A percentile compares a stretch with the other conserved stretches of the same genome.
Conservation (phyloP, 306 rosid species). For the Glycine soja region DNA sequence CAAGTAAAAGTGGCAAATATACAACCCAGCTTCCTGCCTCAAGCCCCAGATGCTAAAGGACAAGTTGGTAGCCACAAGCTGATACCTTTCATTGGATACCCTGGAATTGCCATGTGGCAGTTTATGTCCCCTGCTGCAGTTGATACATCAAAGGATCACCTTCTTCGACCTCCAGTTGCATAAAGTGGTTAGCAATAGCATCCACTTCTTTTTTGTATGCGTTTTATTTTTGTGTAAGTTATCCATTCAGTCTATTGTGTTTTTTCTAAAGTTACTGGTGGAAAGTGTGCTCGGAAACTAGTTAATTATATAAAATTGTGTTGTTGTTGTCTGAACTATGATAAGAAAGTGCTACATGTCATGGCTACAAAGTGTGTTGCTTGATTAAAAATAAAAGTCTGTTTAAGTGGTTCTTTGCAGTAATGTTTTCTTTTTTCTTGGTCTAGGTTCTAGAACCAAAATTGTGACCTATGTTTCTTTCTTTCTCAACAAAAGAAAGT, state of each 20-base stretch:
- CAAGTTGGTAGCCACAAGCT: constrained; percentile 71
- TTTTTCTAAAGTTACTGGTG: constrained; percentile 39
- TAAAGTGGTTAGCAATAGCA: constrained; percentile 56
- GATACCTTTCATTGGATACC: constrained; percentile 85
- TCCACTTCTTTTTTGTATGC: constrained; percentile 37
- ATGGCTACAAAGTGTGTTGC: constrained; percentile 23
- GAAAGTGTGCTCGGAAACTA: constrained; percentile 37
- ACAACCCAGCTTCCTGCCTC: constrained; percentile 67
- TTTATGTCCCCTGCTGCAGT: constrained; percentile 80
- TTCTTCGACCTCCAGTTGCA: constrained; percentile 95
- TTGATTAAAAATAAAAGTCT: constrained; percentile 28
- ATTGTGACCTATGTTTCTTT: background rate
- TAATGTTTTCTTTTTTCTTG: background rate
- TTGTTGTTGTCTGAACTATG: constrained; percentile 35
- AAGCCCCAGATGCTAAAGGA: constrained; percentile 59
- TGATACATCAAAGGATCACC: constrained; percentile 91
- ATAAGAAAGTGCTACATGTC: background rate
- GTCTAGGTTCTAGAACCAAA: background rate
- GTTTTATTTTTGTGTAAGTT: constrained; percentile 36
- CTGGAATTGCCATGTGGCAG: constrained; percentile 96
- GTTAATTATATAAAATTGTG: constrained; percentile 33
- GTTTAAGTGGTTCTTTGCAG: constrained; percentile 6
- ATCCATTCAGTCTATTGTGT: constrained; percentile 36
- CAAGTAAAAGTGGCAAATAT: constrained; percentile 59
- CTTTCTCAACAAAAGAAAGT: background rate